phyloP scores from a whole-genome alignment of 139 green algal species.

The Micromonas commoda region DNA sequence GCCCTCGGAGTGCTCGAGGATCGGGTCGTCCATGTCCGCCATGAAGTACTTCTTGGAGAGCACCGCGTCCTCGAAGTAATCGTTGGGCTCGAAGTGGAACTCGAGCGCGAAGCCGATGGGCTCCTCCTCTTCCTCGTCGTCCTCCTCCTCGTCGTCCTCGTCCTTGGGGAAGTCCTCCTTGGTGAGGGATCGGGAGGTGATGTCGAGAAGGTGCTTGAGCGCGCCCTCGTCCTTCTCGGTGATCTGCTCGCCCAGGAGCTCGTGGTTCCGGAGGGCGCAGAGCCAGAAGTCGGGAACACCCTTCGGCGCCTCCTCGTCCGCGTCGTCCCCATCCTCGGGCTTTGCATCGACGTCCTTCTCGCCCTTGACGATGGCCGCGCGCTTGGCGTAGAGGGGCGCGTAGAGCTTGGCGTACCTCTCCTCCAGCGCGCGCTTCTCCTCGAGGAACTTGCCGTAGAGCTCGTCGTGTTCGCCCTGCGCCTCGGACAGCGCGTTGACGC shows the following conservation, averaged over 20 bases:
- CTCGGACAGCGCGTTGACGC: constrained; percentile 38
- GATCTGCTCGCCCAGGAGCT: constrained; percentile 47
- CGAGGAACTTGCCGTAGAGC: constrained; percentile 54
- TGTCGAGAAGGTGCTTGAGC: constrained; percentile 61
- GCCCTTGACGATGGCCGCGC: constrained; percentile 47
- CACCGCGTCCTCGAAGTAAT: constrained; percentile 74
- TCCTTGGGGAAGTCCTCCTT: constrained; percentile 2
- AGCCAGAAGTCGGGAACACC: constrained; percentile 81
- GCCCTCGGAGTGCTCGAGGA: constrained; percentile 70
- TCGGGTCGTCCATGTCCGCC: constrained; percentile 68
- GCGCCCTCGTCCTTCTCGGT: constrained; percentile 78
- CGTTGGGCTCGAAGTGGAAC: constrained; percentile 68
- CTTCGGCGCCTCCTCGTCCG: constrained; percentile 1
- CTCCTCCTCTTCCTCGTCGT: constrained; percentile 81
- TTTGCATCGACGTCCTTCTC: constrained; percentile 26
- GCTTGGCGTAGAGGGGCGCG: constrained; percentile 67
- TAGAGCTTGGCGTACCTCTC: constrained; percentile 70
- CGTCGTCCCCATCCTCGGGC: constrained; percentile 27
- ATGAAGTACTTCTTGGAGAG: constrained; percentile 77
- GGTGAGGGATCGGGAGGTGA: neutral
- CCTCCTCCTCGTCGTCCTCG: constrained; percentile 42
- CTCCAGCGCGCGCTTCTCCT: constrained; percentile 63
- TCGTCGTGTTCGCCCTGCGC: constrained; percentile 66
- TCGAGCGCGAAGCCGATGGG: constrained; percentile 48
- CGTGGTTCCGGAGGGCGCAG: constrained; percentile 61